phyloP scores from a whole-genome alignment of 108 stramenopile species.

The Nitzschia sp. region DNA sequence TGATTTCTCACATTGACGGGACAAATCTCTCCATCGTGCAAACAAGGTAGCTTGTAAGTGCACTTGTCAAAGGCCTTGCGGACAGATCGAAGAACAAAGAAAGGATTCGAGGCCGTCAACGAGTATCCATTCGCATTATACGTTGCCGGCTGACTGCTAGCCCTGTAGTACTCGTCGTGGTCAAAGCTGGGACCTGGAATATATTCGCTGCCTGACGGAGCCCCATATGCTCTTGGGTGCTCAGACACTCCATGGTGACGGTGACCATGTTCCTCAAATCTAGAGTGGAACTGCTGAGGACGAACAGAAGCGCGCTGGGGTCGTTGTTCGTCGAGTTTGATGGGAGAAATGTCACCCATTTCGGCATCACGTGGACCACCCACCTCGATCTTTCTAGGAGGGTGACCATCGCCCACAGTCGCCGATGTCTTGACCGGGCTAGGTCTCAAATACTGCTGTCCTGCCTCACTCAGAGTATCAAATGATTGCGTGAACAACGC shows the following conservation, averaged over 20 bases:
- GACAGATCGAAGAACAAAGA: conserved; percentile 34
- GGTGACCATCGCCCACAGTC: background rate
- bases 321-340: conserved; percentile 25
- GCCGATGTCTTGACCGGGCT: conserved; percentile 1
- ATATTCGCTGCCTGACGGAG: background rate
- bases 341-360: conserved; percentile 47
- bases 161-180: background rate
- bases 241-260: background rate
- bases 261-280: no score
- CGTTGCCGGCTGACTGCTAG: background rate
- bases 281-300: background rate
- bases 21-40: conserved; percentile 18
- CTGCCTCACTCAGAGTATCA: conserved; percentile 38
- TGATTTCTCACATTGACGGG: conserved; percentile 11
- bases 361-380: background rate
- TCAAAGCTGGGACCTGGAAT: background rate
- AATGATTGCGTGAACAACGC: conserved; percentile 44
- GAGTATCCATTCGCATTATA: conserved; percentile 8
- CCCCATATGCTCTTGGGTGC: background rate
- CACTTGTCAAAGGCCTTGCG: conserved; percentile 51
- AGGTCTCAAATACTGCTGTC: background rate
- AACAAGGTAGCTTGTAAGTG: conserved; percentile 50
- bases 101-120: conserved; percentile 27
- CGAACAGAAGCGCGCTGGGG: background rate
- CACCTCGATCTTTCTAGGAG: conserved; percentile 16